A percentile compares a stretch with the other conserved stretches of the same genome.
These are phyloP conservation scores for Harringtonia lauricola DNA, from an alignment of 2,329 filamentous ascomycete genomes.

Conservation along the genomic window DNA sequence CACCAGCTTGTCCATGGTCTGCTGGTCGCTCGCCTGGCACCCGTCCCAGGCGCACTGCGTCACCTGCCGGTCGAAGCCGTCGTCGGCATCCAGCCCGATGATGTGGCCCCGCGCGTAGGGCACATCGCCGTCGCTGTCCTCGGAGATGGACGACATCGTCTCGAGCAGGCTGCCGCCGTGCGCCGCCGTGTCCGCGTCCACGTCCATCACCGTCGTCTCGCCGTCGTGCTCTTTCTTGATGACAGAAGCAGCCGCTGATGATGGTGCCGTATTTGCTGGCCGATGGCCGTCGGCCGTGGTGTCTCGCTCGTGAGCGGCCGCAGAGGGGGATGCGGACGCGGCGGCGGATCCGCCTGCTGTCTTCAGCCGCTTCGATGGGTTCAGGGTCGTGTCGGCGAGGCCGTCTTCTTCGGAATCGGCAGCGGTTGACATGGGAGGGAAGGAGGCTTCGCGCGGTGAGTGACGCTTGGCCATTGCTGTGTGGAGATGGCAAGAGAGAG, in stretches of 20 bases:
- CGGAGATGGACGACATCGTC: conserved; percentile 64
- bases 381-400: conserved; percentile 28
- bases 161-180: conserved; percentile 29
- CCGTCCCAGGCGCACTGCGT: conserved; percentile 70
- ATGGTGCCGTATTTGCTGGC: neutral
- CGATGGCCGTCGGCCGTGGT: neutral
- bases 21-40: conserved; percentile 58
- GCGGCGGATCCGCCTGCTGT: conserved; percentile 31
- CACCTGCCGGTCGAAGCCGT: conserved; percentile 67
- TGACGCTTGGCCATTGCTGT: conserved; percentile 14
- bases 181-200: neutral
- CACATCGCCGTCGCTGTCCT: conserved; percentile 80
- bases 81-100: conserved; percentile 55
- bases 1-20: conserved; percentile 73
- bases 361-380: conserved; percentile 36
- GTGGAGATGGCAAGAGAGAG: neutral
- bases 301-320: neutral
- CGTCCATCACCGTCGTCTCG: conserved; percentile 1
- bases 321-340: conserved; percentile 25
- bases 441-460: conserved; percentile 30
- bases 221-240: neutral
- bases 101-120: conserved; percentile 33
- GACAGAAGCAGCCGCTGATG: too few relatives aligned
- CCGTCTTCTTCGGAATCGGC: conserved; percentile 35
- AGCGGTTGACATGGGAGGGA: conserved; percentile 34